Conservation (phyloP, 139 green algal genomes). For the Nannochloris sp. region DNA sequence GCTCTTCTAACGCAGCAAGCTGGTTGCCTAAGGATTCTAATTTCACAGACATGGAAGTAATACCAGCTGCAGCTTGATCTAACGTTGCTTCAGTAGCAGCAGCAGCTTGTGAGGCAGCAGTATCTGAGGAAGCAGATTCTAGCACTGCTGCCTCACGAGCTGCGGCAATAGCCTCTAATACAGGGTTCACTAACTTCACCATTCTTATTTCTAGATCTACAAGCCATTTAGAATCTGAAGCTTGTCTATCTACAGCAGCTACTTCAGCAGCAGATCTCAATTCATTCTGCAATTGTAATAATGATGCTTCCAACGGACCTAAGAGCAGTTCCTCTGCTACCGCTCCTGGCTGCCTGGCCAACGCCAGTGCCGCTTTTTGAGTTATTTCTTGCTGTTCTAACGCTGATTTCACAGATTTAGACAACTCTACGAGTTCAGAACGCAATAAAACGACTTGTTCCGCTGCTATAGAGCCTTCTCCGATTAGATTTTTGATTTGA, state of each 20-base stretch:
- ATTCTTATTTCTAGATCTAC: not conserved
- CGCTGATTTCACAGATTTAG: not conserved
- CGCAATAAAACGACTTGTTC: not conserved
- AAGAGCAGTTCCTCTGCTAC: not conserved
- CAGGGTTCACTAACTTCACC: not conserved
- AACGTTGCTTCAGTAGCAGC: not conserved
- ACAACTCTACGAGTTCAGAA: not conserved
- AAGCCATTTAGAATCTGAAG: not conserved
- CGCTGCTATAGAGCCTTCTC: not conserved
- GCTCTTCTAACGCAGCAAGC: not conserved
- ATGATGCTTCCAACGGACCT: not conserved
- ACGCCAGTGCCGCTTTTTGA: not conserved
- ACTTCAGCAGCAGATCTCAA: not conserved
- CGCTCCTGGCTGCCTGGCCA: not conserved
- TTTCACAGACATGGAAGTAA: not conserved
- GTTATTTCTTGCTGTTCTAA: not conserved
- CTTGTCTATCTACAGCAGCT: not conserved
- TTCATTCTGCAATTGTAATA: not conserved
- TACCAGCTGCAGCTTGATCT: not conserved
- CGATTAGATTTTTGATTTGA: no score
- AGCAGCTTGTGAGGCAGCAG: not conserved
- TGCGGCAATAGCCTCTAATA: not conserved
- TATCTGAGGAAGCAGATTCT: not conserved
- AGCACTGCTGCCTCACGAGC: not conserved
- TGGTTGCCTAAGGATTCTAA: not conserved